Base-by-base conservation (phyloP, 2,329 filamentous ascomycete species). In the Didymella pomorum region DNA sequence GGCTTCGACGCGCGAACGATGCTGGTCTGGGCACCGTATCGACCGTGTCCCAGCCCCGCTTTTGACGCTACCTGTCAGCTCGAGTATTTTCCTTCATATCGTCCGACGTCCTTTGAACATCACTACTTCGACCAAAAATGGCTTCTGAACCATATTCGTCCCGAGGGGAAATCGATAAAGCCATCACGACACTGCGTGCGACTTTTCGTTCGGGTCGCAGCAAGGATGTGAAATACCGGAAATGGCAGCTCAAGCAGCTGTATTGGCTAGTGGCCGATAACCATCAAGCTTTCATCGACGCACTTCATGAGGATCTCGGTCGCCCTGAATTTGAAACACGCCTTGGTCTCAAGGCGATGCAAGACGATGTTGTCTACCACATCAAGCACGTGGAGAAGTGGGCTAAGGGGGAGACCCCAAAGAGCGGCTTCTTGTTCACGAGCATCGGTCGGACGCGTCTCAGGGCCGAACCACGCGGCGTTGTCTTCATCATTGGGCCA, bases 171-270 rank as follows among this genome's bases (percentile, higher is more conserved):
- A 26, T 52, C 5, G 48, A 43, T 20, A 43, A 35, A 20, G 12
- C 33, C 4, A 18, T 37, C 4, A 18, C 16, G 3, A 37, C 33
- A 37, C n/a, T 37, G 33, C 33, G 33, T 2, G 16, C 16, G 10
- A 37, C 33, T 18, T 37, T 37, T 16, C 48, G 48, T 21, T 43
- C 48, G 4, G 48, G 48, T 11, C 48, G 37, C 35, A 51, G 18
- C 37, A 51, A 51, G 26, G 37, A 43, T 31, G 8, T 43, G 25
- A 51, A 43, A 18, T 51, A 51, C 21, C 48, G 48, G 18, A 51
- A 42, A 51, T 51, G 48, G 48, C 48, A 51, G n/a, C 48, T 51
- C 14, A 51, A 51, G 41, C 48, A 43, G 48, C 37, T 51, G 37
- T 50, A 50, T n/a, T 50, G 47, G 47, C 35, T 50, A 11, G 47